phyloP scores from a whole-genome alignment of 306 rosid genomes.

The Crotalaria pallida region DNA sequence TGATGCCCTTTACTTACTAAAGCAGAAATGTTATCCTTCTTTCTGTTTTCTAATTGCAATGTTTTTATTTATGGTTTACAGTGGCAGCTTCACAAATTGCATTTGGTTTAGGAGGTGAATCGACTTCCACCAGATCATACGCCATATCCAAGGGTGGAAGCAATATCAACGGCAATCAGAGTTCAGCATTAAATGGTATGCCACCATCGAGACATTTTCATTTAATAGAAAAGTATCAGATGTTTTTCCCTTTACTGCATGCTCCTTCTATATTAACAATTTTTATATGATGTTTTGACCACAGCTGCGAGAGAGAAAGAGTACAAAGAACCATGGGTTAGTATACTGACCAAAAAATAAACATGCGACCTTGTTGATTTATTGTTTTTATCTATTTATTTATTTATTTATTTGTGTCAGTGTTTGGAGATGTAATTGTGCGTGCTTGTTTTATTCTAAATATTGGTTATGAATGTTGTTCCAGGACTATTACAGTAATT shows the following conservation, averaged over 20 bases:
- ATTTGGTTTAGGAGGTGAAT: slow-evolving; percentile 65
- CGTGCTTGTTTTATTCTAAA: slow-evolving; percentile 16
- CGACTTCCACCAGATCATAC: slow-evolving; percentile 43
- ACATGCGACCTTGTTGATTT: neutral
- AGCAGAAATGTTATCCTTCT: neutral
- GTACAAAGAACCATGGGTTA: slow-evolving; percentile 75
- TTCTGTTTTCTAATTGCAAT: slow-evolving; percentile 2
- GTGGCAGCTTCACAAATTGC: slow-evolving; percentile 62
- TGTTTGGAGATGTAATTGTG: slow-evolving; percentile 8
- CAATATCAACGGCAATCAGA: slow-evolving; percentile 18
- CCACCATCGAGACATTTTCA: slow-evolving; percentile 8
- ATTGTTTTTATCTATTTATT: neutral
- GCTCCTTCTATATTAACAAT: slow-evolving; percentile 11
- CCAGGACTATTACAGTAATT: slow-evolving; percentile 62
- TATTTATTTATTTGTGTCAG: neutral
- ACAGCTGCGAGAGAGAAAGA: slow-evolving; percentile 45
- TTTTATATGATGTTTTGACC: slow-evolving; percentile 22
- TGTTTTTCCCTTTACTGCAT: slow-evolving; percentile 17
- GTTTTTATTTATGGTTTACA: slow-evolving; percentile 27
- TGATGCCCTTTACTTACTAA: neutral
- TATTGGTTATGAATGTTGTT: slow-evolving; percentile 27
- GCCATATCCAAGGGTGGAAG: slow-evolving; percentile 34
- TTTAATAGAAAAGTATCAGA: neutral
- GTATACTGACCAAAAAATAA: slow-evolving; percentile 23
- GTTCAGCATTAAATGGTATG: slow-evolving; percentile 40